A percentile compares a stretch with the other conserved stretches of the same genome.
Evolutionary conservation across 805 yeast species (phyloP).

Genomic region (Barnettozyma pratensis): DNA sequence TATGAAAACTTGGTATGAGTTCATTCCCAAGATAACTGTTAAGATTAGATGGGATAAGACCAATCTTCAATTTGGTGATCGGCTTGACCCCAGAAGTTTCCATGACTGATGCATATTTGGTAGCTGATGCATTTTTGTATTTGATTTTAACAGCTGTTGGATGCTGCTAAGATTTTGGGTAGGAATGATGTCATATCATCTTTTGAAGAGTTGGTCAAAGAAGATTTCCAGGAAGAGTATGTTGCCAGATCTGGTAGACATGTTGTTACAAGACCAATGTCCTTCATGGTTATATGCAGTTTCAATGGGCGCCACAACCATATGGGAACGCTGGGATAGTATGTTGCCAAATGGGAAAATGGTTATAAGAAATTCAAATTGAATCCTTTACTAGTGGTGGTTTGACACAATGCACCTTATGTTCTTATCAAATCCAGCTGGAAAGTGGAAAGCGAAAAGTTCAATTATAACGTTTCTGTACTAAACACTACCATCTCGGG

Average conservation of each 20-base stretch:
- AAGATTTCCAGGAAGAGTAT: conserved; percentile 13
- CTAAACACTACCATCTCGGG: conserved; percentile 7
- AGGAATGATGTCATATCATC: conserved; percentile 4
- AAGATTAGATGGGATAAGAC: conserved; percentile 14
- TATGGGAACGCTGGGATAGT: conserved; percentile 19
- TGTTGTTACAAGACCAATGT: conserved; percentile 11
- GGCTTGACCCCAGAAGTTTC: conserved; percentile 17
- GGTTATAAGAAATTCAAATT: conserved; percentile 10
- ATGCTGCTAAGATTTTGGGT: conserved; percentile 7
- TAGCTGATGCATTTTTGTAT: conserved; percentile 16
- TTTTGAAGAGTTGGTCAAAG: conserved; percentile 5
- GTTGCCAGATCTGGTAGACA: conserved; percentile 8
- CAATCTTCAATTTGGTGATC: conserved; percentile 14
- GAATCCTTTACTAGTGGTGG: conserved; percentile 16
- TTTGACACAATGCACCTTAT: conserved; percentile 11
- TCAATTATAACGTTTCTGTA: conserved; percentile 9
- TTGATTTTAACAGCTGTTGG: conserved; percentile 12
- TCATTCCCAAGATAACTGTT: conserved; percentile 13
- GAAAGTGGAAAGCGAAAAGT: conserved; percentile 6
- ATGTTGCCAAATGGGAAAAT: conserved; percentile 17
- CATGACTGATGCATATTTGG: conserved; percentile 14
- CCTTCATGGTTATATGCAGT: conserved; percentile 20
- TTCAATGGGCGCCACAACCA: conserved; percentile 18
- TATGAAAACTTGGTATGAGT: conserved; percentile 18
- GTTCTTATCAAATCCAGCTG: conserved; percentile 17